phyloP scores from a whole-genome alignment of 2,329 filamentous ascomycete species.

The Arthrobotrys pseudoclavata region DNA sequence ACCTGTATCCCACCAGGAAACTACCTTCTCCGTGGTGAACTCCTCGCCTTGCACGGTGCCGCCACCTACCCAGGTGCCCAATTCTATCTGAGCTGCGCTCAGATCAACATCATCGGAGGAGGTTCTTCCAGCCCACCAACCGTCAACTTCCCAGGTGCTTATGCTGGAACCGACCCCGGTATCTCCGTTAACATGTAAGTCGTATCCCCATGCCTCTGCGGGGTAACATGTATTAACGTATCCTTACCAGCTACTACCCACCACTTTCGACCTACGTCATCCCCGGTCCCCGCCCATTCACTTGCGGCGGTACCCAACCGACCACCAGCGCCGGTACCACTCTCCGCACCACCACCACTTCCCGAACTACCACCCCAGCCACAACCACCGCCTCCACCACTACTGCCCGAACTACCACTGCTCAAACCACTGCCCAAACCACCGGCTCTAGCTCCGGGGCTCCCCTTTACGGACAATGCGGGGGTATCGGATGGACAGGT shows the following conservation, averaged over 20 bases:
- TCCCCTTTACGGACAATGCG: constrained; percentile 51
- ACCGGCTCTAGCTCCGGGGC: constrained; percentile 30
- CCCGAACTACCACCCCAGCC: constrained; percentile 2
- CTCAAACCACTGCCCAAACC: constrained; percentile 35
- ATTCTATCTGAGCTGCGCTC: constrained; percentile 64
- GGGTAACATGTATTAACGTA: constrained; percentile 17
- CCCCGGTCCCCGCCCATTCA: constrained; percentile 66
- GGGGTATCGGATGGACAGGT: constrained; percentile 54
- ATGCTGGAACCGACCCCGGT: constrained; percentile 62
- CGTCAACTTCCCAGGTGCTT: constrained; percentile 63
- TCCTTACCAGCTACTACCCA: constrained; percentile 66
- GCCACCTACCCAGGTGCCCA: constrained; percentile 64
- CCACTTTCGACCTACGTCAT: constrained; percentile 66
- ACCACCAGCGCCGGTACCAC: constrained; percentile 24
- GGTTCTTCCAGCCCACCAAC: constrained; percentile 61
- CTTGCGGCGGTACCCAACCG: constrained; percentile 53
- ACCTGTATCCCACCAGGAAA: constrained; percentile 62
- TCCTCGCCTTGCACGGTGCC: constrained; percentile 65
- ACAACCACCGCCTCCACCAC: constrained; percentile 32
- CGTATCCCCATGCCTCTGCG: neutral
- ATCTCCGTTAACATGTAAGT: constrained; percentile 61
- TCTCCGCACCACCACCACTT: constrained; percentile 10
- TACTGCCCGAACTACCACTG: constrained; percentile 46
- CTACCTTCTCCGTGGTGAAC: constrained; percentile 63
- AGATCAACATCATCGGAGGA: constrained; percentile 63